Conservation (phyloP, 768 basidiomycete genomes). For the Termitomyces sp. region DNA sequence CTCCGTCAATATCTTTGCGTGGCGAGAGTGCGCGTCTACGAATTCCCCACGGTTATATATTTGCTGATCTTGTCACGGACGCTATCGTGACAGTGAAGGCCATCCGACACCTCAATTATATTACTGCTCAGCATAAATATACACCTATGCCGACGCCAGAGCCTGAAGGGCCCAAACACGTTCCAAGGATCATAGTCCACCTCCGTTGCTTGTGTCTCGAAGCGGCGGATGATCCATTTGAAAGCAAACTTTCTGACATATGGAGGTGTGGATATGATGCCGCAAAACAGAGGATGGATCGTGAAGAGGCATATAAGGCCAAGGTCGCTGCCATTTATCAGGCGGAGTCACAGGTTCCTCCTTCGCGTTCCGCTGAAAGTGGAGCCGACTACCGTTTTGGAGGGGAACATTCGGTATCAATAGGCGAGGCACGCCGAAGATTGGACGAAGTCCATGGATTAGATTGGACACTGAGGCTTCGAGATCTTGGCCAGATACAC, state of each 20-base stretch:
- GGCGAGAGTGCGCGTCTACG: conserved; percentile 68
- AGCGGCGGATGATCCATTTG: conserved; percentile 81
- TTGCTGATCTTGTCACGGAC: conserved; percentile 75
- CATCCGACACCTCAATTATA: conserved; percentile 58
- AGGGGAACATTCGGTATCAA: conserved; percentile 57
- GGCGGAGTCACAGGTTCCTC: conserved; percentile 28
- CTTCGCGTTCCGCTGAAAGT: conserved; percentile 17
- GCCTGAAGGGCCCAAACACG: conserved; percentile 64
- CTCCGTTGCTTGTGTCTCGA: conserved; percentile 67
- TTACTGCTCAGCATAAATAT: conserved; percentile 49
- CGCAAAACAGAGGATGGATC: conserved; percentile 59
- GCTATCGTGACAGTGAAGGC: conserved; percentile 65
- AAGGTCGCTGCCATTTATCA: conserved; percentile 66
- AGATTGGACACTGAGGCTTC: conserved; percentile 64
- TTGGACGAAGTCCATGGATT: conserved; percentile 65
- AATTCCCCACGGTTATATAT: conserved; percentile 73
- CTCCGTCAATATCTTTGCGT: conserved; percentile 39
- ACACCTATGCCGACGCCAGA: conserved; percentile 53
- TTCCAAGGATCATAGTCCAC: conserved; percentile 58
- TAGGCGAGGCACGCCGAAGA: conserved; percentile 66
- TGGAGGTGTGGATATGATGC: conserved; percentile 71
- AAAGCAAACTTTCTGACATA: conserved; percentile 69
- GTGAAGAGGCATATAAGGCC: conserved; percentile 76
- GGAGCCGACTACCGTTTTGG: conserved; percentile 60
- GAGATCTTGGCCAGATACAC: conserved; percentile 40